phyloP scores from a whole-genome alignment of 257 asterid species.

The Dorcoceras hygrometricum region DNA sequence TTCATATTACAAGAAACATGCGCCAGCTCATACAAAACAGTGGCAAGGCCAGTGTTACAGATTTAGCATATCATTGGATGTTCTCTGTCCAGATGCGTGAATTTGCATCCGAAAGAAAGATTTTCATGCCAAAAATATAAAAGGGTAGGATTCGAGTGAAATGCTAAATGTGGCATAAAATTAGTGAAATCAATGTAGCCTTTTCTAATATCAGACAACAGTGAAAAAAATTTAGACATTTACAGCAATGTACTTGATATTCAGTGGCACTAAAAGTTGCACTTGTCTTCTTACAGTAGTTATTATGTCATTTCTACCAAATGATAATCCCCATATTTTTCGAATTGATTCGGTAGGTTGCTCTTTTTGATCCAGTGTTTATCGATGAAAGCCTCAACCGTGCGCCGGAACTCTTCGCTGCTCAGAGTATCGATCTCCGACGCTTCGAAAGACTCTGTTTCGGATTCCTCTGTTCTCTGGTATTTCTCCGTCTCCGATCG shows the following conservation, averaged over 20 bases:
- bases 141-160: not conserved
- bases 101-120: not conserved
- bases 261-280: not conserved
- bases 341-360: slow-evolving; percentile 20
- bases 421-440: slow-evolving; percentile 55
- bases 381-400: slow-evolving; percentile 61
- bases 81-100: not conserved
- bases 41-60: too few species aligned
- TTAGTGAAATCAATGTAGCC: slow-evolving; percentile 9
- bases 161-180: not conserved
- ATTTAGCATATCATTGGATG: too few species aligned
- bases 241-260: slow-evolving; percentile 24
- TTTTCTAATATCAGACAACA: slow-evolving; percentile 29
- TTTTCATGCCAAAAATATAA: not conserved
- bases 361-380: slow-evolving; percentile 43
- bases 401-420: slow-evolving; percentile 68
- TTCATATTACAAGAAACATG: too few species aligned
- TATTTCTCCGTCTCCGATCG: slow-evolving; percentile 56
- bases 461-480: slow-evolving; percentile 17
- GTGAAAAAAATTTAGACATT: slow-evolving; percentile 31
- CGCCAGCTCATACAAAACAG: too few species aligned
- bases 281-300: not conserved
- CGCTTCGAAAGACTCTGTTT: slow-evolving; percentile 18
- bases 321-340: slow-evolving; percentile 18
- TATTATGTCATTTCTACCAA: slow-evolving; percentile 14